Percentiles rank a stretch among this genome's conserved stretches.
Conservation (phyloP, 139 green algal species). For the Marvania coccoides region DNA sequence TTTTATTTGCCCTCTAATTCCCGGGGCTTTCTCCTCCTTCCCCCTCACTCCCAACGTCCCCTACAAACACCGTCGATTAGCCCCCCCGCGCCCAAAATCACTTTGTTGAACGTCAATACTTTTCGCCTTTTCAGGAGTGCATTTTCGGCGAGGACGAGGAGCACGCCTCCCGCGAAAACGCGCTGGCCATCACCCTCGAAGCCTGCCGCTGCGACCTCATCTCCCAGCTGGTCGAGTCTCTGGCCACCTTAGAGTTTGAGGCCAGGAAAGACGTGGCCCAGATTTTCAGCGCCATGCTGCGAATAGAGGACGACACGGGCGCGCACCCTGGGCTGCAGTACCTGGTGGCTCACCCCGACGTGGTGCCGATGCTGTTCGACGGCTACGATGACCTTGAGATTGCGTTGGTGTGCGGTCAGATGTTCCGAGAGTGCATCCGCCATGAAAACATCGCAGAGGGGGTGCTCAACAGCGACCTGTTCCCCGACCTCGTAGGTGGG, state of each 20-base stretch:
- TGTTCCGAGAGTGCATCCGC: slow-evolving; percentile 80
- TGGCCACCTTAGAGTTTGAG: slow-evolving; percentile 80
- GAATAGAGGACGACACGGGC: slow-evolving; percentile 49
- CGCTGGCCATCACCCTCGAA: slow-evolving; percentile 50
- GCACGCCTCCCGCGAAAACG: slow-evolving; percentile 50
- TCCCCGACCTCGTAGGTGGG: neutral
- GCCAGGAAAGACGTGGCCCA: slow-evolving; percentile 69
- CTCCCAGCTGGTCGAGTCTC: slow-evolving; percentile 44
- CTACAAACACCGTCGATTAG: neutral
- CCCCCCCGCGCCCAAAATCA: neutral
- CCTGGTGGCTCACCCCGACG: slow-evolving; percentile 44
- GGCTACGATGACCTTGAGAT: slow-evolving; percentile 67
- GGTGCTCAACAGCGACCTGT: neutral
- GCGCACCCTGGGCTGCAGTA: slow-evolving; percentile 54
- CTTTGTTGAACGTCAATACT: neutral
- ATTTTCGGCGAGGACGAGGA: slow-evolving; percentile 66
- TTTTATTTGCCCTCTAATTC: too few relatives aligned
- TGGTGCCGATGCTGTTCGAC: slow-evolving; percentile 61
- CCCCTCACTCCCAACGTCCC: too few relatives aligned
- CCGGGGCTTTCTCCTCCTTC: too few relatives aligned
- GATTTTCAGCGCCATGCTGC: slow-evolving; percentile 64
- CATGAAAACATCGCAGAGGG: slow-evolving; percentile 51
- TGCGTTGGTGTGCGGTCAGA: slow-evolving; percentile 73
- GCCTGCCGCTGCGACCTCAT: slow-evolving; percentile 46
- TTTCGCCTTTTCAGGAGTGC: slow-evolving; percentile 20